Percentiles rank a stretch among this genome's conserved stretches.
phyloP scores from a whole-genome alignment of 192 early-diverging fungal genomes.

The Gaertneriomyces sp. region DNA sequence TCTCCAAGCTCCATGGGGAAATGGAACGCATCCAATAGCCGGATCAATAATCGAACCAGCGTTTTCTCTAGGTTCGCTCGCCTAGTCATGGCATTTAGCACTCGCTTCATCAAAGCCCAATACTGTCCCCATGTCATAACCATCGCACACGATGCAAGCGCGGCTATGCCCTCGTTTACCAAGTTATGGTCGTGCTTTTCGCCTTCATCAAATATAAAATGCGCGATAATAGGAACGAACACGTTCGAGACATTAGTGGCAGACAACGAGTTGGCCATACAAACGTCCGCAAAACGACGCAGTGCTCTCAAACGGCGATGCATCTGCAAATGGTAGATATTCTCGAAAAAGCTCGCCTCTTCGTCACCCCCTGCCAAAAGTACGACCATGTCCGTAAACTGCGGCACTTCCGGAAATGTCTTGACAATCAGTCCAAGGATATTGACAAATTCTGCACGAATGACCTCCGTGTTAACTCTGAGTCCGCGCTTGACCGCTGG shows the following conservation, averaged over 20 bases:
- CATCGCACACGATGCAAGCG: conserved; percentile 66
- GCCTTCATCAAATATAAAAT: conserved; percentile 80
- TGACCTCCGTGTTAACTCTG: conserved; percentile 42
- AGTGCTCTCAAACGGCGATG: conserved; percentile 88
- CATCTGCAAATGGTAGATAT: conserved; percentile 91
- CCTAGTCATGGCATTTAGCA: conserved; percentile 62
- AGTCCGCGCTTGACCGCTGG: conserved; percentile 71
- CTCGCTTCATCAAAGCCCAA: conserved; percentile 68
- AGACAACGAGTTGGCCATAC: conserved; percentile 44
- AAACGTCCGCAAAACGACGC: conserved; percentile 56
- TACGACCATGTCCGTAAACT: conserved; percentile 62
- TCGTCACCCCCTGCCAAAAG: conserved; percentile 73
- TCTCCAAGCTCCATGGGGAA: conserved; percentile 44
- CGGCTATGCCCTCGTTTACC: conserved; percentile 75
- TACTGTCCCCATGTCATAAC: conserved; percentile 84
- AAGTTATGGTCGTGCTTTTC: conserved; percentile 66
- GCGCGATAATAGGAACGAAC: conserved; percentile 82
- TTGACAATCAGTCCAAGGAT: conserved; percentile 63
- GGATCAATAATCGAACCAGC: conserved; percentile 73
- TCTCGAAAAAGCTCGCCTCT: conserved; percentile 94
- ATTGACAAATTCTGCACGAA: conserved; percentile 69
- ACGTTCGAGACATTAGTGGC: conserved; percentile 58
- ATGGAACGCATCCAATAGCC: conserved; percentile 86
- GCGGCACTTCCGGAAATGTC: conserved; percentile 51
- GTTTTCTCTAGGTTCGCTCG: conserved; percentile 75